Percentiles rank a stretch among this genome's conserved stretches.
These are phyloP conservation scores for Rhododendron vialii DNA, from an alignment of 148 eudicot genomes.

Conservation along the genomic window DNA sequence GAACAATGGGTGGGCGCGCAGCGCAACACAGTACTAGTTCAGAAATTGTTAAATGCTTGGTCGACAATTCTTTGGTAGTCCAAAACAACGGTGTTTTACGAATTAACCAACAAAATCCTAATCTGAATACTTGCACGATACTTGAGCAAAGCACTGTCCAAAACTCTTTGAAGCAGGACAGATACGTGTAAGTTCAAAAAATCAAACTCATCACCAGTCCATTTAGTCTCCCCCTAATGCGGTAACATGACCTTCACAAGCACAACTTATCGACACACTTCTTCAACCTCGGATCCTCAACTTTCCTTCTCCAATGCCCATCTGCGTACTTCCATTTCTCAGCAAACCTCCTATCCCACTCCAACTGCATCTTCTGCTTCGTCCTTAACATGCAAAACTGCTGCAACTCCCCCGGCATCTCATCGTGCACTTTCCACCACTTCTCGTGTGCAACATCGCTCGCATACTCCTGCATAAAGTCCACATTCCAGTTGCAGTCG, in stretches of 20 bases:
- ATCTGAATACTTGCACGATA: neutral
- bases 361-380: constrained; percentile 67
- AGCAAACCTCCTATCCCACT: constrained; percentile 62
- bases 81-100: neutral
- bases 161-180: neutral
- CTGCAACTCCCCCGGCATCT: constrained; percentile 56
- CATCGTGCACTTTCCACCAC: constrained; percentile 84
- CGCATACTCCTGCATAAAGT: constrained; percentile 62
- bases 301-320: constrained; percentile 56
- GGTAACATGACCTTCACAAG: constrained; percentile 59
- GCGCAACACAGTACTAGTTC: neutral
- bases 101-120: neutral
- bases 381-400: constrained; percentile 48
- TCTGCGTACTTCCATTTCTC: constrained; percentile 53
- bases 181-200: no score
- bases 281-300: constrained; percentile 44
- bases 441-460: constrained; percentile 65
- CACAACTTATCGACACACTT: constrained; percentile 59
- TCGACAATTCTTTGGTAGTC: neutral
- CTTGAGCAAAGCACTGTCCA: neutral
- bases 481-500: constrained; percentile 73
- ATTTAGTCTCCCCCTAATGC: constrained; percentile 79
- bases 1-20: neutral
- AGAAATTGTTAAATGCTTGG: neutral
- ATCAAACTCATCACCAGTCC: constrained; percentile 44